Percentiles rank a stretch among this genome's conserved stretches.
phyloP scores from a whole-genome alignment of 2,329 filamentous ascomycete species.

The Madurella mycetomatis region DNA sequence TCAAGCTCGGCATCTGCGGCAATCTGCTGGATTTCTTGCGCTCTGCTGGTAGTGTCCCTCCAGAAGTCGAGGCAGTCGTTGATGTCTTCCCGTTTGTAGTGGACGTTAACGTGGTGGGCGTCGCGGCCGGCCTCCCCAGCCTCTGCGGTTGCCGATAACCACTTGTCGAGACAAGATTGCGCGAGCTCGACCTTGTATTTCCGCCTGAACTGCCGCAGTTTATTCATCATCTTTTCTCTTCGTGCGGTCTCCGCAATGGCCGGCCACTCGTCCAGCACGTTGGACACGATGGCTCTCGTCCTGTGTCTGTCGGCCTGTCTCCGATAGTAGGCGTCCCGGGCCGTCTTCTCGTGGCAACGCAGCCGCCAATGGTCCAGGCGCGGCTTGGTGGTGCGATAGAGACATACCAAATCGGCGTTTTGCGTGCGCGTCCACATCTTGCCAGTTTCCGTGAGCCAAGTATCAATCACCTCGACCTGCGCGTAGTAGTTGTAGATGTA shows the following conservation, averaged over 20 bases:
- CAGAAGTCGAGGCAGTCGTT: slow-evolving; percentile 25
- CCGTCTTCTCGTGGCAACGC: slow-evolving; percentile 2
- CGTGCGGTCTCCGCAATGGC: slow-evolving; percentile 18
- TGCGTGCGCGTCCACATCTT: slow-evolving; percentile 16
- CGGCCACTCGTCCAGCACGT: slow-evolving; percentile 22
- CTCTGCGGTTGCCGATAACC: slow-evolving; percentile 23
- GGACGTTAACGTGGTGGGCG: slow-evolving; percentile 24
- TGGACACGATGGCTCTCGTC: slow-evolving; percentile 13
- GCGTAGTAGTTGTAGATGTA: slow-evolving; percentile 16
- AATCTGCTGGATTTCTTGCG: slow-evolving; percentile 20
- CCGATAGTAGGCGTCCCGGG: slow-evolving; percentile 8
- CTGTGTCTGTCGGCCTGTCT: slow-evolving; percentile 14
- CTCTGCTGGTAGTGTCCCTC: slow-evolving; percentile 16
- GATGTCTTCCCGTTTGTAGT: slow-evolving; percentile 26
- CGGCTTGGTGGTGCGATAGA: slow-evolving; percentile 24
- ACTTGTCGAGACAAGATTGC: slow-evolving; percentile 23
- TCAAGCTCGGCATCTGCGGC: slow-evolving; percentile 29
- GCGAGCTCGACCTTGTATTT: slow-evolving; percentile 26
- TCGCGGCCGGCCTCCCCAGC: slow-evolving; percentile 22
- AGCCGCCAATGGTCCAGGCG: slow-evolving; percentile 23
- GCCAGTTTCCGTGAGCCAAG: slow-evolving; percentile 16
- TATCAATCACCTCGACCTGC: slow-evolving; percentile 14
- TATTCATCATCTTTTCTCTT: slow-evolving; percentile 24
- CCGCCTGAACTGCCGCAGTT: slow-evolving; percentile 25
- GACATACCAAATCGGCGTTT: slow-evolving; percentile 23